Evolutionary conservation across 495 filamentous ascomycete genomes (phyloP).

Genomic region (Parachaetomium inaequale): DNA sequence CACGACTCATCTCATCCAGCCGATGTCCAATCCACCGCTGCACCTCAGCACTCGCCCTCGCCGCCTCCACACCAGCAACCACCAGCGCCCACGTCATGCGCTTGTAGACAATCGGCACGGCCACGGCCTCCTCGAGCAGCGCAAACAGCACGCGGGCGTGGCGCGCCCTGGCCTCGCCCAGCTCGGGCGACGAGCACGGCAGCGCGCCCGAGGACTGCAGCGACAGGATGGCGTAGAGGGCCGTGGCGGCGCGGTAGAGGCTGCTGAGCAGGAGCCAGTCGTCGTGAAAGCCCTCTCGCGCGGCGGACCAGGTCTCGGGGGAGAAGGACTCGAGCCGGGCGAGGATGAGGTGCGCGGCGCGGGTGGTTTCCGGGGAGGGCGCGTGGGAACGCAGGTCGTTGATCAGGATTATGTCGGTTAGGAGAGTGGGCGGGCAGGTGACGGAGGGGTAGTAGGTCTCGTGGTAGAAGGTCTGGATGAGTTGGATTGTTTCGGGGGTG

Average conservation of each 20-base stretch:
- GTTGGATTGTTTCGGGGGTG: conserved; percentile 17
- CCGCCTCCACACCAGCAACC: conserved; percentile 35
- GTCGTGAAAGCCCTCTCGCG: conserved; percentile 4
- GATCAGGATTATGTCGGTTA: conserved; percentile 28
- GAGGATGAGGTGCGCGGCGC: conserved; percentile 20
- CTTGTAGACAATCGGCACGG: conserved; percentile 4
- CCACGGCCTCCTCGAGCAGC: conserved; percentile 22
- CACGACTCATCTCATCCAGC: conserved; percentile 23
- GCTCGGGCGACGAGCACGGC: background rate
- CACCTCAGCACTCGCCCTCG: conserved; percentile 14
- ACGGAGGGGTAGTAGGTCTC: conserved; percentile 22
- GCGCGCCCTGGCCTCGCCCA: background rate
- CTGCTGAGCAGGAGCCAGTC: conserved; percentile 30
- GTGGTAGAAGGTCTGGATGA: conserved; percentile 20
- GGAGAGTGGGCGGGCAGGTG: conserved; percentile 20
- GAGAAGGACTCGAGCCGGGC: conserved; percentile 26
- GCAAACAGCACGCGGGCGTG: conserved; percentile 13
- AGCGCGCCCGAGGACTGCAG: conserved; percentile 21
- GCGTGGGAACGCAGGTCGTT: conserved; percentile 26
- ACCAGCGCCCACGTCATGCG: conserved; percentile 35
- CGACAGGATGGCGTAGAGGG: conserved; percentile 37
- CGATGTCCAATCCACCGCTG: conserved; percentile 25
- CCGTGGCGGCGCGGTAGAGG: conserved; percentile 27
- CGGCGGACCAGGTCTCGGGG: conserved; percentile 25
- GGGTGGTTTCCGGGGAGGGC: conserved; percentile 1